Evolutionary conservation across 148 eudicot genomes (phyloP).

Genomic region (Beta vulgaris): DNA sequence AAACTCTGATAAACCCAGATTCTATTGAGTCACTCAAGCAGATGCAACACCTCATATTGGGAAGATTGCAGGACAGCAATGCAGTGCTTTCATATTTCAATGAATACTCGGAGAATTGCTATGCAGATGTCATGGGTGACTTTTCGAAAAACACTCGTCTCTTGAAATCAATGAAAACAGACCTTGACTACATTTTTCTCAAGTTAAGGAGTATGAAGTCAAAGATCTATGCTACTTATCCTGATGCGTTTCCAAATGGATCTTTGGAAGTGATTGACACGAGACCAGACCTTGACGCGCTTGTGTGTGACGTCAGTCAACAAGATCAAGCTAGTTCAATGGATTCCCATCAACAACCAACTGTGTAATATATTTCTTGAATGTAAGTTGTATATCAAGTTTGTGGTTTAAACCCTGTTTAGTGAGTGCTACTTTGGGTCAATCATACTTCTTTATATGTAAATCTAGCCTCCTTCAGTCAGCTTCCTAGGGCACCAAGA

Average conservation of each 20-base stretch:
- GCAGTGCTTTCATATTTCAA: conserved; percentile 93
- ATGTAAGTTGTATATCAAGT: neutral
- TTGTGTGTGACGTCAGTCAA: conserved; percentile 17
- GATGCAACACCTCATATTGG: conserved; percentile 58
- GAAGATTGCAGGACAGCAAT: conserved; percentile 93
- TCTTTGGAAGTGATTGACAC: conserved; percentile 61
- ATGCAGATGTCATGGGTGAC: conserved; percentile 64
- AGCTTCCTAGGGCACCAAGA: too few relatives aligned
- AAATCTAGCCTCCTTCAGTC: too few relatives aligned
- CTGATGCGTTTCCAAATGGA: conserved; percentile 81
- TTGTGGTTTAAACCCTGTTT: neutral
- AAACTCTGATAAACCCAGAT: conserved; percentile 22
- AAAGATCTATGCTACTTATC: conserved; percentile 71
- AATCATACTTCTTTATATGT: too few relatives aligned
- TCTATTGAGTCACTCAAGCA: conserved; percentile 30
- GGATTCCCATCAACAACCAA: neutral
- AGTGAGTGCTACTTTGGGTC: neutral
- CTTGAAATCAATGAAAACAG: conserved; percentile 77
- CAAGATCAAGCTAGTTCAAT: conserved; percentile 16
- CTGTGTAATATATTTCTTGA: neutral
- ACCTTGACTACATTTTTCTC: conserved; percentile 87
- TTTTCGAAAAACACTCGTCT: conserved; percentile 71
- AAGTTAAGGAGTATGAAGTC: conserved; percentile 88
- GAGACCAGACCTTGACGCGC: conserved; percentile 80
- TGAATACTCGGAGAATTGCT: conserved; percentile 77